These are phyloP conservation scores for Inga oerstediana DNA, from an alignment of 306 rosid genomes.

Conservation along the genomic window DNA sequence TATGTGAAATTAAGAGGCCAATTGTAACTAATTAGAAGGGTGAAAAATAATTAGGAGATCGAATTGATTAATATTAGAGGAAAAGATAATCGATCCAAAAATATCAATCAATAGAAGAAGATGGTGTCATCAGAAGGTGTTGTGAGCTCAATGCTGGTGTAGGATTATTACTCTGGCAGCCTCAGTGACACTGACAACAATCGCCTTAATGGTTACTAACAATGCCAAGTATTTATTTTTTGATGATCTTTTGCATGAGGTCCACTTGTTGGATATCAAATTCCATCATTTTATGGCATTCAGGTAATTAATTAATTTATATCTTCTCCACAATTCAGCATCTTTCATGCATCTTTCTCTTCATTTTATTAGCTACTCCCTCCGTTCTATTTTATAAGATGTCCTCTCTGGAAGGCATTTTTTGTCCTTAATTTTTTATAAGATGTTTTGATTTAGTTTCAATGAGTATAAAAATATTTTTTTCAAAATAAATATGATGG, in stretches of 20 bases:
- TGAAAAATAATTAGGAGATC: background rate
- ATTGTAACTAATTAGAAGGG: background rate
- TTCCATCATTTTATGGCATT: conserved; percentile 43
- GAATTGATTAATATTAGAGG: background rate
- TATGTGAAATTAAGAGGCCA: background rate
- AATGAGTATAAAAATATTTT: no score
- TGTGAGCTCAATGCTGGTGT: conserved; percentile 40
- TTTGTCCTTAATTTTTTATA: no score
- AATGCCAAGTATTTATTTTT: conserved; percentile 7
- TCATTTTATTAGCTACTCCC: background rate
- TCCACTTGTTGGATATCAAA: background rate
- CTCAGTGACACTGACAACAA: conserved; percentile 30
- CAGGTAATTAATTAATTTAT: conserved; percentile 27
- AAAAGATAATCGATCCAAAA: background rate
- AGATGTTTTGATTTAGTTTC: no score
- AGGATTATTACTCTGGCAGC: conserved; percentile 54
- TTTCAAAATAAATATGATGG: no score
- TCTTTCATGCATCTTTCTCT: background rate
- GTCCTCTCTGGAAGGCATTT: no score
- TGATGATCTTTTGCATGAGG: background rate
- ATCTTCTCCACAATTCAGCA: background rate
- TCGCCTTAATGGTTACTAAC: conserved; percentile 14
- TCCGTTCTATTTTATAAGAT: no score
- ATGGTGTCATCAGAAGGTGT: conserved; percentile 40
- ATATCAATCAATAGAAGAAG: background rate